Percentiles rank a stretch among this genome's conserved stretches.
phyloP scores from a whole-genome alignment of 352 stramenopile genomes.

The Phytopythium delawarense region DNA sequence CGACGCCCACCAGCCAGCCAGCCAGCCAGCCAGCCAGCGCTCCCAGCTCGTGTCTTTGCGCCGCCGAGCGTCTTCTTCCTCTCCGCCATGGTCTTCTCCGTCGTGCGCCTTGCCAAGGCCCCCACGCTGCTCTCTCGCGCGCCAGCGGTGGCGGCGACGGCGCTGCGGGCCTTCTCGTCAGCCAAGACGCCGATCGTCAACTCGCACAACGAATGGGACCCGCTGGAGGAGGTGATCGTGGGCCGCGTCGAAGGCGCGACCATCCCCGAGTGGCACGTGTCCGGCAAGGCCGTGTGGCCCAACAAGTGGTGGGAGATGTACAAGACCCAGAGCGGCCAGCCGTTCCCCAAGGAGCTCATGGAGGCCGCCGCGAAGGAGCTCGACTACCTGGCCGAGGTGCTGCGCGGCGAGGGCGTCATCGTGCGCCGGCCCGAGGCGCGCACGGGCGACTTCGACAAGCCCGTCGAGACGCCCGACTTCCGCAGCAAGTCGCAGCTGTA shows the following conservation, averaged over 20 bases:
- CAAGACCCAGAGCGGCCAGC: conserved; percentile 74
- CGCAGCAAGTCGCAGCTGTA: conserved; percentile 82
- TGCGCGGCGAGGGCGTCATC: conserved; percentile 79
- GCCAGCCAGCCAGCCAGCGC: background rate
- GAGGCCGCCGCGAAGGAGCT: conserved; percentile 72
- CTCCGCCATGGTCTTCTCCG: conserved; percentile 1
- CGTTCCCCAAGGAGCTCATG: conserved; percentile 79
- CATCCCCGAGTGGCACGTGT: conserved; percentile 90
- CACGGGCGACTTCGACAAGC: conserved; percentile 63
- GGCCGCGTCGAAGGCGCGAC: conserved; percentile 83
- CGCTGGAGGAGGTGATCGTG: conserved; percentile 90
- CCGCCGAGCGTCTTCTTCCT: no score
- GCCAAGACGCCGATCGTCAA: conserved; percentile 71
- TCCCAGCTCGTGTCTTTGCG: background rate
- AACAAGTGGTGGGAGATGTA: conserved; percentile 90
- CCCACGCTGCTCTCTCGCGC: background rate
- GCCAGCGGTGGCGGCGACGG: background rate
- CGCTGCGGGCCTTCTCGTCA: conserved; percentile 10
- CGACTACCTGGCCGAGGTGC: conserved; percentile 83
- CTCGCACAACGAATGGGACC: conserved; percentile 90
- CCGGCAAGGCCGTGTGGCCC: conserved; percentile 88
- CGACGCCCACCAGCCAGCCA: background rate
- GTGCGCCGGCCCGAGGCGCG: conserved; percentile 74
- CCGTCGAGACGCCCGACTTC: conserved; percentile 85
- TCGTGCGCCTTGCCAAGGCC: background rate